Base-by-base conservation (phyloP, 169 alveolate species). In the Perkinsus olseni region DNA sequence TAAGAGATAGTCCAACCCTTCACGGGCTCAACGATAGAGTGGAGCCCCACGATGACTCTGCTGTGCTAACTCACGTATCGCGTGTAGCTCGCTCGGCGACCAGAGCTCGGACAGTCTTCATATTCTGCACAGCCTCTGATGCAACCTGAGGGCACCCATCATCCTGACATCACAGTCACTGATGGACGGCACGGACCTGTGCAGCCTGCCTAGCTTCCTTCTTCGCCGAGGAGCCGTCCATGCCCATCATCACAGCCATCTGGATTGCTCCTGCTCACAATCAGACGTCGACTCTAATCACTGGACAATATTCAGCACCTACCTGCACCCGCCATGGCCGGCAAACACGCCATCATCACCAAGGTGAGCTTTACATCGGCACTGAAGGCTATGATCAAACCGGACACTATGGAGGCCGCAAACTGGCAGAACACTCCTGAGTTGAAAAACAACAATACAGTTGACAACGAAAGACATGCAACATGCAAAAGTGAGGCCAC, bases 41-140 rank as follows among this genome's bases (percentile, higher is more conserved):
- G n/a, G n/a, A n/a, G n/a, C n/a, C n/a, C n/a, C n/a, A n/a, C n/a
- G n/a, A n/a, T n/a, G n/a, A n/a, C n/a, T n/a, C n/a, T n/a, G n/a
- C n/a, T n/a, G n/a, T n/a, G n/a, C n/a, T n/a, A n/a, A n/a, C n/a
- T n/a, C n/a, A 45, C 62, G 17, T 6, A 45, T 45, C 17, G 62
- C 62, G 62, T 45, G 62, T 45, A 6, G 24, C 6, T 45, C 94
- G 34, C 92, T 97, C 97, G 91, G 95, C 93, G 31, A 95, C 96
- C 93, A 97, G 96, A 37, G 97, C 94, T 50, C 94, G 91, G 17
- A 97, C 97, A 17, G 98, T 97, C 91, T 96, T 94, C 36, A 95
- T 95, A 91, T 96, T 97, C 20, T 94, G 94, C 0, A 97, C 96
- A 34, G 97, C 94, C 82, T 97, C 98, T n/a, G 96, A 93, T 0